Base-by-base conservation (phyloP, 164 flowering plant species). In the Amborella trichopoda region DNA sequence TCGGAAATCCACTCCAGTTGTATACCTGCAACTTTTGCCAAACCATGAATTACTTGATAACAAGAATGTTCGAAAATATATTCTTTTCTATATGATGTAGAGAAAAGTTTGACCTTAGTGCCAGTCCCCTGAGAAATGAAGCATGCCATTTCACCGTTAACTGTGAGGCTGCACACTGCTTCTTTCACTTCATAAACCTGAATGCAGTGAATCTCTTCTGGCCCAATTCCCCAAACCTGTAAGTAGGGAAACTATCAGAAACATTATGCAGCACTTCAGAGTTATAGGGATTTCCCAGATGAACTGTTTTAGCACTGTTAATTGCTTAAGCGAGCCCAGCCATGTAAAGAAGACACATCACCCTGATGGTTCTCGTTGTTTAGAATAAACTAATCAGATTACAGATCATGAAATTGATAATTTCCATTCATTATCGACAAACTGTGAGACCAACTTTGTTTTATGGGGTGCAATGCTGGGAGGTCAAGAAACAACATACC, bases 161-260 rank as follows among this genome's bases (percentile, higher is more conserved):
- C 82, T 50, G 64, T 48, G 48, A 80, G 52, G 39, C 50, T 61
- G 10, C 58, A 40, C 1, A 79, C 75, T 37, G 71, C 48, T 49
- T 82, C 93, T 55, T 73, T 82, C 50, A 77, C 68, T 28, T 82
- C 86, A 49, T 77, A 77, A 49, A 79, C 77, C 52, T 75, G 74
- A 41, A 70, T 20, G 44, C 80, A 75, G 9, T 66, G 78, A 26
- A 83, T 68, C 54, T 64, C 74, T 49, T 77, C 84, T 17, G 68
- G 63, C 59, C 71, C 71, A 50, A 83, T 58, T 38, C 67, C 46
- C 93, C 93, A 83, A 24, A 83, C 81, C 88, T 83, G 63, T 28
- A 50, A 27, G 50, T 3, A 20, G 28, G 25, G 18, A 11, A 21
- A n/a, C 13, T 44, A 3, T 41, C 8, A 22, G 2, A 53, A 52